Conservation (phyloP, 176 grass and related monocot genomes). For the Oryza glaberrima region DNA sequence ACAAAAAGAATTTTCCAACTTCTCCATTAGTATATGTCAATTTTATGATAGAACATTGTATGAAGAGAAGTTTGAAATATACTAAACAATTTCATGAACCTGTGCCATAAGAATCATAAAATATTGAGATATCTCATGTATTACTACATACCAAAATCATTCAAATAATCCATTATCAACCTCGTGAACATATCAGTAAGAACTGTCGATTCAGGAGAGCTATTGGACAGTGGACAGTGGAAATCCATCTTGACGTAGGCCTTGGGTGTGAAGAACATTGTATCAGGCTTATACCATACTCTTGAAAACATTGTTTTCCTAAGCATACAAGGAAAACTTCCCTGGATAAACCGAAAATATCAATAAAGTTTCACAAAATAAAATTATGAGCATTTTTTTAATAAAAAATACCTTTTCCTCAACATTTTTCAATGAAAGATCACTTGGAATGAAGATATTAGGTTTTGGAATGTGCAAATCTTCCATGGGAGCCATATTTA, state of each 20-base stretch:
- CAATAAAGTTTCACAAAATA: constrained; percentile 35
- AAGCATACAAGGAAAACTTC: constrained; percentile 63
- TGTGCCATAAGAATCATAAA: background rate
- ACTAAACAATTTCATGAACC: constrained; percentile 4
- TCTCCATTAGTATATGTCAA: background rate
- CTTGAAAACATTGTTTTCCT: constrained; percentile 86
- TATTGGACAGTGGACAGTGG: constrained; percentile 74
- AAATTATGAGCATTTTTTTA: background rate
- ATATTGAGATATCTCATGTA: constrained; percentile 1
- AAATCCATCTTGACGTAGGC: constrained; percentile 83
- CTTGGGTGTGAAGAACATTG: constrained; percentile 85
- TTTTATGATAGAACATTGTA: background rate
- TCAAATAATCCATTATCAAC: constrained; percentile 97
- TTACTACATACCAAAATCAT: constrained; percentile 76
- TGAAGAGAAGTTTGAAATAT: constrained; percentile 24
- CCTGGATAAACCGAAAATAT: constrained; percentile 51
- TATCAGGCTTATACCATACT: constrained; percentile 95
- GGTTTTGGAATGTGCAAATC: constrained; percentile 78
- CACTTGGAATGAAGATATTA: constrained; percentile 89
- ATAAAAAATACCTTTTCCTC: constrained; percentile 64
- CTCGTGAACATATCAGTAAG: constrained; percentile 83
- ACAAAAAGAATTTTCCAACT: background rate
- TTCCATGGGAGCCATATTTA: constrained; percentile 69
- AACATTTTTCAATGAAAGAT: constrained; percentile 72
- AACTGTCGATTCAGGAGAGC: constrained; percentile 81